These are phyloP conservation scores for Alternaria sp. DNA, from an alignment of 2,329 filamentous ascomycete species.

Conservation along the genomic window DNA sequence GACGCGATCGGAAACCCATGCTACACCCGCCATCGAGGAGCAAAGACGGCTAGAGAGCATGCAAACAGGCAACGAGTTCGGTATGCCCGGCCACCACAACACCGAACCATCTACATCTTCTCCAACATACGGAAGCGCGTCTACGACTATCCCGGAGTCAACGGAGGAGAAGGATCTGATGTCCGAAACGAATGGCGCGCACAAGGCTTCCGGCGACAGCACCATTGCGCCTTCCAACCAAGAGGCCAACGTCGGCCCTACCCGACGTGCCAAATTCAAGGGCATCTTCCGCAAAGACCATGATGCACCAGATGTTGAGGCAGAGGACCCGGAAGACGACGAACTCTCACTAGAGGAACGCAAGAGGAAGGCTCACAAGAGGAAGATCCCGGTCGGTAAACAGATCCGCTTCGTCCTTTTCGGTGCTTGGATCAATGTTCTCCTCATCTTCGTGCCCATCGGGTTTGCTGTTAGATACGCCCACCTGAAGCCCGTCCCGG, in stretches of 20 bases:
- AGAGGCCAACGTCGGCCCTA: slow-evolving; percentile 19
- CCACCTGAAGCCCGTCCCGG: slow-evolving; percentile 37
- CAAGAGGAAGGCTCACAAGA: slow-evolving; percentile 39
- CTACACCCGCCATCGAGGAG: slow-evolving; percentile 32
- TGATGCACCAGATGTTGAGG: slow-evolving; percentile 19
- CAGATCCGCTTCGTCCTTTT: slow-evolving; percentile 78
- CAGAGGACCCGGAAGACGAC: slow-evolving; percentile 28
- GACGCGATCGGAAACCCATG: slow-evolving; percentile 33
- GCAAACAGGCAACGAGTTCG: slow-evolving; percentile 39
- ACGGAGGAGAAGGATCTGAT: slow-evolving; percentile 13
- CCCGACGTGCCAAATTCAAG: slow-evolving; percentile 41
- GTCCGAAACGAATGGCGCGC: slow-evolving; percentile 15
- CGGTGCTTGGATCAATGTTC: slow-evolving; percentile 84
- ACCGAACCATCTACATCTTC: slow-evolving; percentile 36
- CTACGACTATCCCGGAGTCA: slow-evolving; percentile 10
- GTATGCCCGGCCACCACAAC: slow-evolving; percentile 33
- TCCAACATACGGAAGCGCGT: slow-evolving; percentile 21
- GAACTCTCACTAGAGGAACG: slow-evolving; percentile 39
- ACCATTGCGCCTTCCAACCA: slow-evolving; percentile 23
- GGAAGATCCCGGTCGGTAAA: slow-evolving; percentile 42
- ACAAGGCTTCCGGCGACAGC: slow-evolving; percentile 30
- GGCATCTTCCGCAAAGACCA: slow-evolving; percentile 37
- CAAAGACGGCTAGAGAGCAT: slow-evolving; percentile 30
- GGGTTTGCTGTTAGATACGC: slow-evolving; percentile 76
- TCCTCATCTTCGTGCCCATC: slow-evolving; percentile 77